Conservation (phyloP, 1,139 yeast species). For the Yamadazyma sp. region DNA sequence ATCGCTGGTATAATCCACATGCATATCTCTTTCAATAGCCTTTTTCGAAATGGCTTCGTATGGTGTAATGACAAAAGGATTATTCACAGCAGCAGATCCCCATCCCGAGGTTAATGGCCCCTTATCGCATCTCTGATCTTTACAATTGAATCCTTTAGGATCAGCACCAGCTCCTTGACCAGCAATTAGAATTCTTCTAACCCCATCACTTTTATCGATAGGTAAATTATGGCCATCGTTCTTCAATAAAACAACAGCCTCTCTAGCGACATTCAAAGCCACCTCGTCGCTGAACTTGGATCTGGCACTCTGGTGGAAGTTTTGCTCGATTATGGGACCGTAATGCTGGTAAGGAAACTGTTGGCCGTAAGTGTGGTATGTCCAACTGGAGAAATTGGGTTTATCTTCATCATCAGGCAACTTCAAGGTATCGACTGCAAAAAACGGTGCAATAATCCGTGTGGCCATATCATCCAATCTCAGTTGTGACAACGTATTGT, state of each 20-base stretch:
- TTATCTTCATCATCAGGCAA: conserved; percentile 40
- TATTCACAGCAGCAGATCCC: conserved; percentile 54
- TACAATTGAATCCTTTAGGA: conserved; percentile 49
- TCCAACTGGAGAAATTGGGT: conserved; percentile 64
- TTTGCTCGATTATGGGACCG: conserved; percentile 55
- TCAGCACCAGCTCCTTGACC: conserved; percentile 51
- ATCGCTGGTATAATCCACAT: conserved; percentile 43
- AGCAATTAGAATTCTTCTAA: conserved; percentile 43
- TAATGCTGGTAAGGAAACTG: conserved; percentile 51
- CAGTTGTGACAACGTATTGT: conserved; percentile 54
- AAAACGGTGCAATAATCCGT: conserved; percentile 59
- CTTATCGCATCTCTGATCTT: conserved; percentile 47
- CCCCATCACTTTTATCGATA: conserved; percentile 40
- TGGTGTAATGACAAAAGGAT: conserved; percentile 57
- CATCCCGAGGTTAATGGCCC: conserved; percentile 52
- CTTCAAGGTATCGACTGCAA: conserved; percentile 34
- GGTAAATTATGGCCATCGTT: conserved; percentile 54
- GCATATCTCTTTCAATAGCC: conserved; percentile 44
- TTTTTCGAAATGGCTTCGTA: conserved; percentile 48
- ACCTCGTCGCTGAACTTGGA: conserved; percentile 48
- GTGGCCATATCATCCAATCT: conserved; percentile 64
- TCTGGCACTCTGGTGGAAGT: conserved; percentile 57
- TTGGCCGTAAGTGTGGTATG: conserved; percentile 53
- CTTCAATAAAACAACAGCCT: conserved; percentile 54
- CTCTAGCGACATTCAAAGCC: conserved; percentile 56